Conservation (phyloP, 2,329 filamentous ascomycete species). For the Diaporthe caulivora region DNA sequence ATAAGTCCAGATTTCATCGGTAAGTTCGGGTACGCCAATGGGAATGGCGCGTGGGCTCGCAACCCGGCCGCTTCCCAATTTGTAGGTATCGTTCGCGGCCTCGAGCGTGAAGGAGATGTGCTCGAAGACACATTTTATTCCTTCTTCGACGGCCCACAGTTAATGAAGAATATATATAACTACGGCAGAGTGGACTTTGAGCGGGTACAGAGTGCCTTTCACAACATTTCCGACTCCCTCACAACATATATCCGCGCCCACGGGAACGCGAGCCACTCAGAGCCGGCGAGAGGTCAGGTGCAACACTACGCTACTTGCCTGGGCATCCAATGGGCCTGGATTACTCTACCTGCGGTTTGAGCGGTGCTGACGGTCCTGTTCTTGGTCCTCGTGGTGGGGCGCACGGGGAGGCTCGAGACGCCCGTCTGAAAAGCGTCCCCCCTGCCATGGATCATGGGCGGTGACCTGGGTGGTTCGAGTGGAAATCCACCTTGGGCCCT, state of each 20-base stretch:
- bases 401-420: neutral
- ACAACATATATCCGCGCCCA: neutral
- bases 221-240: neutral
- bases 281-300: neutral
- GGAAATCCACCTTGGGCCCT: fast-evolving
- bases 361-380: neutral
- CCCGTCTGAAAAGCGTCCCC: neutral
- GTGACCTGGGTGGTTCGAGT: neutral
- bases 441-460: neutral
- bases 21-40: neutral
- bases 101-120: fast-evolving
- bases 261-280: neutral
- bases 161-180: neutral
- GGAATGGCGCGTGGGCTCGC: neutral
- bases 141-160: neutral
- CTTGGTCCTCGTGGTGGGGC: neutral
- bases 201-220: neutral
- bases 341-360: neutral
- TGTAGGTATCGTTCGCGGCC: neutral
- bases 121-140: neutral
- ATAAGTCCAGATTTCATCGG: neutral
- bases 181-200: slow-evolving; percentile 3
- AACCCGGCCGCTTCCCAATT: neutral
- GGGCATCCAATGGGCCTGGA: neutral
- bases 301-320: neutral